Evolutionary conservation across 352 stramenopile genomes (phyloP), one percentile per base, ranked within the genome.

Genomic region (Blastocystis sp.): DNA sequence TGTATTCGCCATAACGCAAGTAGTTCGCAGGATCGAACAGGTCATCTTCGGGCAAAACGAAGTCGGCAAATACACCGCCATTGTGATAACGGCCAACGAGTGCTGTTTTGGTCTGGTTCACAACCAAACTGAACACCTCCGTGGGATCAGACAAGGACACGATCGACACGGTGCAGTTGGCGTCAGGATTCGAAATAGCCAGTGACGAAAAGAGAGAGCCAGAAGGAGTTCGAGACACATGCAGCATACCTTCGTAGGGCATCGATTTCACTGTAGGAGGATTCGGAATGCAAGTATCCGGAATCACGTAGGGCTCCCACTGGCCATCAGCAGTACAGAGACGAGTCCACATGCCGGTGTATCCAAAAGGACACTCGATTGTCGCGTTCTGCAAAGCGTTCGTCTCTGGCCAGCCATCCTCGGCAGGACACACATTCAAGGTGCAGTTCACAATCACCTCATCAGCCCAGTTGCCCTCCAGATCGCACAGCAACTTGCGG

Each of bases 1-100:
- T 87, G 63, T 87, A 87, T 45, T 87, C 59, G 23, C 59, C 76
- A 37, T 87, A 87, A 37, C 63, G 37, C 76, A 87, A 47, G 29
- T 87, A 87, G 26, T 80, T 80, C 29, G 41, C 23, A 2, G 56
- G 11, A 37, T 80, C 70, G 54, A 66, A 37, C 41, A 62, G 37
- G 29, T 80, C 54, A 5, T 37, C 47, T 18, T 62, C 29, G 11
- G 37, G 11, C 34, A 47, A 53, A 20, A 80, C 43, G n/a, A 80
- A 80, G 54, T 80, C 70, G 23, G 70, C 70, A 39, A 80, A 80
- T 39, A 80, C 54, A 47, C 70, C 70, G 47, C 70, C 70, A 53
- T 80, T 80, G 47, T 26, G 9, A 37, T 80, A 37, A 11, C 70
- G 70, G 18, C 70, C 70, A 23, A 45, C 18, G 23, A 80, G 23